phyloP scores from a whole-genome alignment of 805 yeast species.

The Cyberlindnera misumaiensis region DNA sequence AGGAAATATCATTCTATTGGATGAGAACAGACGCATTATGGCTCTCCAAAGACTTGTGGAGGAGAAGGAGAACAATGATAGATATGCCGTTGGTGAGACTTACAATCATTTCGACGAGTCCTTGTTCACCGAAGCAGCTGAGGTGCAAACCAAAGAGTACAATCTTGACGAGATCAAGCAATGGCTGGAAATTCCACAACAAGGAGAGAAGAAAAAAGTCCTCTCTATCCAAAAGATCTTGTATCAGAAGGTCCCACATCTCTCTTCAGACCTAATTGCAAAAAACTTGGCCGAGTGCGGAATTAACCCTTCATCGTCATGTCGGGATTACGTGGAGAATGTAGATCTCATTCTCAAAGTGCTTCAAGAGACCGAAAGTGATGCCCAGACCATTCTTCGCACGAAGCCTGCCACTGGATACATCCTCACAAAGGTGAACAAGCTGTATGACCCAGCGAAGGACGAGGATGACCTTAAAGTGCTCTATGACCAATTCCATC shows the following conservation, averaged over 20 bases:
- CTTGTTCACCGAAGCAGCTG: conserved; percentile 29
- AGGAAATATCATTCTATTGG: conserved; percentile 79
- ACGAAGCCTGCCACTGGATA: conserved; percentile 44
- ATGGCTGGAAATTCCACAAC: conserved; percentile 22
- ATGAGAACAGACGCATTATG: conserved; percentile 58
- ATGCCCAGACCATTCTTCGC: conserved; percentile 32
- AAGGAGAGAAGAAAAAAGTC: conserved; percentile 34
- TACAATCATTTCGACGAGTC: conserved; percentile 56
- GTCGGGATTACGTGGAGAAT: conserved; percentile 23
- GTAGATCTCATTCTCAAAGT: conserved; percentile 32
- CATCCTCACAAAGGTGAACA: conserved; percentile 57
- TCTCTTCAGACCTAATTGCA: conserved; percentile 74
- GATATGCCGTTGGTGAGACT: conserved; percentile 67
- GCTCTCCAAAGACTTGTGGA: conserved; percentile 73
- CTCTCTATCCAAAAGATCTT: conserved; percentile 63
- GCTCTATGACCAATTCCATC: conserved; percentile 62
- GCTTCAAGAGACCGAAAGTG: conserved; percentile 40
- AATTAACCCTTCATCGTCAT: conserved; percentile 39
- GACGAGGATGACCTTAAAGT: conserved; percentile 38
- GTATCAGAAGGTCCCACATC: conserved; percentile 60
- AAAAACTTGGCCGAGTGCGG: conserved; percentile 42
- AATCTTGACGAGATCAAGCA: conserved; percentile 14
- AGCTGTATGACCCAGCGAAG: conserved; percentile 35
- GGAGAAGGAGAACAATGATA: conserved; percentile 57
- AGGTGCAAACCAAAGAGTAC: neutral